Percentiles rank a stretch among this genome's conserved stretches.
These are phyloP conservation scores for Neurospora cerealis DNA, from an alignment of 495 filamentous ascomycete genomes.

Conservation along the genomic window DNA sequence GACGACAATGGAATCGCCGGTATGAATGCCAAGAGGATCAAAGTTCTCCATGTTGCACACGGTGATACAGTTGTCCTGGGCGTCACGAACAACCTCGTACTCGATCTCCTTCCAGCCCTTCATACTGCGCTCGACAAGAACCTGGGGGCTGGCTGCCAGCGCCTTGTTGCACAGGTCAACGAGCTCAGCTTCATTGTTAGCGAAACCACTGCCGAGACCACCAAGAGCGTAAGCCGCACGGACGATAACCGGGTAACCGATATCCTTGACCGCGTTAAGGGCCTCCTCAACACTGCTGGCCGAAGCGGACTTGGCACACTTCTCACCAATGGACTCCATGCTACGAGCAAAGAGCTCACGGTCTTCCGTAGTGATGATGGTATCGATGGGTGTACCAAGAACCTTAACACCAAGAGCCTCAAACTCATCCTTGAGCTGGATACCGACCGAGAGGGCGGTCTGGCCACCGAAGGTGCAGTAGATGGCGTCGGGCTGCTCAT, in stretches of 20 bases:
- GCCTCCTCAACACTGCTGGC: constrained; percentile 83
- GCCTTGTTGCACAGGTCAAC: constrained; percentile 89
- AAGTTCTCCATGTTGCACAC: constrained; percentile 99
- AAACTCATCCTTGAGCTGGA: constrained; percentile 94
- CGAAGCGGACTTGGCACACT: constrained; percentile 93
- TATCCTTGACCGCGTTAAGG: constrained; percentile 68
- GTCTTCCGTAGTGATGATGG: constrained; percentile 96
- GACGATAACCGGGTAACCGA: constrained; percentile 94
- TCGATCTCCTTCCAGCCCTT: constrained; percentile 99
- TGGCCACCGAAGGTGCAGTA: constrained; percentile 95
- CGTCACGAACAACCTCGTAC: constrained; percentile 96
- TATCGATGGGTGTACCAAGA: constrained; percentile 91
- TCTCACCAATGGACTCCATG: constrained; percentile 97
- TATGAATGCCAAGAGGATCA: constrained; percentile 95
- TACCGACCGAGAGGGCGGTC: constrained; percentile 89
- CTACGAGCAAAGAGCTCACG: constrained; percentile 92
- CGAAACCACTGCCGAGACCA: constrained; percentile 92
- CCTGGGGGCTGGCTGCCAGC: constrained; percentile 89
- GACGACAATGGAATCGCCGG: constrained; percentile 96
- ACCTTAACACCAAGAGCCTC: constrained; percentile 83
- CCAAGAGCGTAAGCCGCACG: constrained; percentile 93
- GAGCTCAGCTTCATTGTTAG: constrained; percentile 78
- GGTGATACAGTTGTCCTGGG: constrained; percentile 95
- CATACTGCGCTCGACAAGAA: constrained; percentile 95
- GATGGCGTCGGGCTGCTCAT: constrained; percentile 89